These are phyloP conservation scores for Hibiscus tridactylites DNA, from an alignment of 345 rosid genomes.

Conservation along the genomic window DNA sequence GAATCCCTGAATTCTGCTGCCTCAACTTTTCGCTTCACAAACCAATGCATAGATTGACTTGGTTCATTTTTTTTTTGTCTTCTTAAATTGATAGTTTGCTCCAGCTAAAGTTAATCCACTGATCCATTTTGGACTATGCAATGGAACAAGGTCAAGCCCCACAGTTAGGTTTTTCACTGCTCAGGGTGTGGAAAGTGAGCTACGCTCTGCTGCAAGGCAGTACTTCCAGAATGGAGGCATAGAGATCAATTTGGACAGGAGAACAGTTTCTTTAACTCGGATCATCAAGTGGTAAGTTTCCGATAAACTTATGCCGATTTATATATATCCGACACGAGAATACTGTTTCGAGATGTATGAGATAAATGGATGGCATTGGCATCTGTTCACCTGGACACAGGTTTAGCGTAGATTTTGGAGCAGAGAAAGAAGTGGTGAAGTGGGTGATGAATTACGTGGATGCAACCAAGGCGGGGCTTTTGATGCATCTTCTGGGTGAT, in stretches of 20 bases:
- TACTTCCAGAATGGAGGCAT: slow-evolving; percentile 64
- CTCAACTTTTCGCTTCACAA: neutral
- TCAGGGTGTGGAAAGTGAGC: slow-evolving; percentile 59
- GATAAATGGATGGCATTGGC: neutral
- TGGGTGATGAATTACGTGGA: slow-evolving; percentile 74
- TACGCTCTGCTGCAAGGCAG: slow-evolving; percentile 62
- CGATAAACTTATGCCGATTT: neutral
- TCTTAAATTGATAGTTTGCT: slow-evolving; percentile 34
- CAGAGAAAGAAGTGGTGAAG: slow-evolving; percentile 57
- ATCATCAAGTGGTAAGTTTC: slow-evolving; percentile 66
- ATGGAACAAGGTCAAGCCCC: slow-evolving; percentile 81
- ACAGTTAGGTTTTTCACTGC: slow-evolving; percentile 63
- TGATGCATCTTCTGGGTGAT: slow-evolving; percentile 66
- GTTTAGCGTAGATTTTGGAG: slow-evolving; percentile 64
- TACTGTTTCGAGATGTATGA: too few species aligned
- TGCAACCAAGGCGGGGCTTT: slow-evolving; percentile 63
- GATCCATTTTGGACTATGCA: slow-evolving; percentile 77
- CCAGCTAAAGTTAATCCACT: slow-evolving; percentile 55
- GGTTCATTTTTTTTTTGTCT: neutral
- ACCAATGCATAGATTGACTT: neutral
- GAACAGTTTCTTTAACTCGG: slow-evolving; percentile 53
- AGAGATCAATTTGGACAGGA: slow-evolving; percentile 56
- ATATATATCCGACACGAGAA: neutral
- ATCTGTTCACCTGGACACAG: slow-evolving; percentile 25
- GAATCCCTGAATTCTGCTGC: neutral